Evolutionary conservation across 2,329 filamentous ascomycete species (phyloP).

Genomic region (Mycosphaerella arachidis): DNA sequence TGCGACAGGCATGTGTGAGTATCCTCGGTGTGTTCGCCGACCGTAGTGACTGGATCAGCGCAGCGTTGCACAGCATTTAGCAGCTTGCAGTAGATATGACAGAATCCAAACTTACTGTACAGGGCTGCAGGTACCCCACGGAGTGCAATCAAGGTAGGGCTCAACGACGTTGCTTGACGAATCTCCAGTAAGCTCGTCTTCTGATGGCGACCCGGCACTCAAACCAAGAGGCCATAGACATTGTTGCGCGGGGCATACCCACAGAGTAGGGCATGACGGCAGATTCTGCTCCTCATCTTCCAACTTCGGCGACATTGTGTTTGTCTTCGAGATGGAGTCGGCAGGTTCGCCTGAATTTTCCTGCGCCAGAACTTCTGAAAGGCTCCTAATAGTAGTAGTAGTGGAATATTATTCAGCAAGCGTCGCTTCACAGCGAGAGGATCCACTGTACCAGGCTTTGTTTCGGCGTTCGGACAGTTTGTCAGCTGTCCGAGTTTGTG

Average conservation of each 20-base stretch:
- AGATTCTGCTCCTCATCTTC: no score
- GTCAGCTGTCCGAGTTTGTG: conserved; percentile 1
- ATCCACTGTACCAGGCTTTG: not conserved
- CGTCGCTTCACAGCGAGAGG: not conserved
- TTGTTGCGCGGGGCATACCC: not conserved
- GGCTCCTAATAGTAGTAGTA: not conserved
- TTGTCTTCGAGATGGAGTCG: no score
- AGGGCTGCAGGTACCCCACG: not conserved
- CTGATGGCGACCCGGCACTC: not conserved
- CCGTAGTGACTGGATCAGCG: not conserved
- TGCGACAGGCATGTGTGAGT: not conserved
- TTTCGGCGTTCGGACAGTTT: conserved; percentile 3
- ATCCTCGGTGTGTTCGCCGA: not conserved
- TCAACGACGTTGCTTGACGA: not conserved
- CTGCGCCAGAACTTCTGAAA: not conserved
- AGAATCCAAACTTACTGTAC: not conserved
- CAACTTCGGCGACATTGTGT: no score
- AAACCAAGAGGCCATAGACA: not conserved
- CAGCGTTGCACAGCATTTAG: not conserved
- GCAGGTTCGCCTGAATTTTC: not conserved
- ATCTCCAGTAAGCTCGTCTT: not conserved
- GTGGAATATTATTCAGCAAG: conserved; percentile 1
- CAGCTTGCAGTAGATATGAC: not conserved
- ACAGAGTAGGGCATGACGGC: not conserved
- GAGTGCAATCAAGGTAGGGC: not conserved